Base-by-base conservation (phyloP, 208 protist species). In the Leishmania gerbilli region DNA sequence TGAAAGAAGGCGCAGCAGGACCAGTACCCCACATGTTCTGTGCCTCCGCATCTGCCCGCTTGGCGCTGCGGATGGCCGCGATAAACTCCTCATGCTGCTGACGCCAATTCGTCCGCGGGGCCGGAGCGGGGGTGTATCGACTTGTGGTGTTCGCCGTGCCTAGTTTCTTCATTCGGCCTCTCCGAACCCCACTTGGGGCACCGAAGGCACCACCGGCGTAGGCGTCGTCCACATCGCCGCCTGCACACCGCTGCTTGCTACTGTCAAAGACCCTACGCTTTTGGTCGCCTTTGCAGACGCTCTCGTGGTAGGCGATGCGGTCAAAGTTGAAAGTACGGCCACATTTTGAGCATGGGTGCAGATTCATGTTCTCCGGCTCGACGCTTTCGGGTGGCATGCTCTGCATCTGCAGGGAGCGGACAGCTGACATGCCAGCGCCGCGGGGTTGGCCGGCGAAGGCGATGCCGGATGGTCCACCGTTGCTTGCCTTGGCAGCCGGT, bases 81-180 rank as follows among this genome's bases (percentile, higher is more conserved):
- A 96, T 92, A 83, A 98, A 97, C 68, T 98, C 93, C 64, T 94
- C 91, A 83, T 98, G 97, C 77, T 97, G 86, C 81, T 95, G 84
- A 6, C 94, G 87, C 95, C 97, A 98, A 68, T 84, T 93, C 17
- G 91, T 94, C 42, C 84, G 79, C 11, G 89, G 88, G 27, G 87
- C 76, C 3, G 88, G 82, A 1, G 83, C 83, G 45, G 87, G 76
- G 34, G 77, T 78, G 76, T 85, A 86, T 74, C 53, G 53, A 21
- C 80, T 86, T 77, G 78, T 83, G 49, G 74, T 83, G 47, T 65
- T 86, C 19, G 74, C n/a, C 45, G 58, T 76, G 17, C 53, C 78
- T 31, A 77, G 76, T 47, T 80, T 40, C 69, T 84, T 83, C 76
- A 74, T 71, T 47, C 77, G 58, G 47, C 34, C 79, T 67, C 81